Percentiles rank a stretch among this genome's conserved stretches.
phyloP scores from a whole-genome alignment of 139 green algal species.

The Coelastrella sp. region DNA sequence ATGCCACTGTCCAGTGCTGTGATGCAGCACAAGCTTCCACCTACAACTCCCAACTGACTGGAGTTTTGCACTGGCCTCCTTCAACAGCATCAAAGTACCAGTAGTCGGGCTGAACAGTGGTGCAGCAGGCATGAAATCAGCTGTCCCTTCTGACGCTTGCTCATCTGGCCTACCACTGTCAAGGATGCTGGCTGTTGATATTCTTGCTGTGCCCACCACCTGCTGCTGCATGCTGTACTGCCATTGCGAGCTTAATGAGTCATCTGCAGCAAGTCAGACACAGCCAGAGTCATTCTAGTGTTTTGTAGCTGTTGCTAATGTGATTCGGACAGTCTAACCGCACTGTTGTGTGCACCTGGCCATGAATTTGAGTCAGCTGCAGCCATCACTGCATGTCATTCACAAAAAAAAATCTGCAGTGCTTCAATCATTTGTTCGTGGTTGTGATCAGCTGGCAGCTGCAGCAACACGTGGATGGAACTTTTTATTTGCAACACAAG shows the following conservation, averaged over 20 bases:
- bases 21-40: not conserved
- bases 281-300: too few relatives aligned
- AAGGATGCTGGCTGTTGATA: not conserved
- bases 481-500: not conserved
- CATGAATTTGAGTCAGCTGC: too few relatives aligned
- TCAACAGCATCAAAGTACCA: not conserved
- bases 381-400: too few relatives aligned
- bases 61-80: not conserved
- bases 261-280: not conserved
- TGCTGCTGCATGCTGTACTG: conserved; percentile 25
- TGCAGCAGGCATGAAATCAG: not conserved
- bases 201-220: conserved; percentile 6
- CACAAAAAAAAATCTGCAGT: too few relatives aligned
- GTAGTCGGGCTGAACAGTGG: not conserved
- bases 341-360: too few relatives aligned
- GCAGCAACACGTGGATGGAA: too few relatives aligned
- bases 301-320: too few relatives aligned
- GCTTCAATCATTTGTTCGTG: too few relatives aligned
- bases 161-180: not conserved
- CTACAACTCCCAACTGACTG: not conserved
- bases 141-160: not conserved
- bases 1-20: not conserved
- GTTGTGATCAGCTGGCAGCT: too few relatives aligned
- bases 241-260: not conserved
- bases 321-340: too few relatives aligned